Base-by-base conservation (phyloP, 257 asterid species). In the Gardenia jasminoides region DNA sequence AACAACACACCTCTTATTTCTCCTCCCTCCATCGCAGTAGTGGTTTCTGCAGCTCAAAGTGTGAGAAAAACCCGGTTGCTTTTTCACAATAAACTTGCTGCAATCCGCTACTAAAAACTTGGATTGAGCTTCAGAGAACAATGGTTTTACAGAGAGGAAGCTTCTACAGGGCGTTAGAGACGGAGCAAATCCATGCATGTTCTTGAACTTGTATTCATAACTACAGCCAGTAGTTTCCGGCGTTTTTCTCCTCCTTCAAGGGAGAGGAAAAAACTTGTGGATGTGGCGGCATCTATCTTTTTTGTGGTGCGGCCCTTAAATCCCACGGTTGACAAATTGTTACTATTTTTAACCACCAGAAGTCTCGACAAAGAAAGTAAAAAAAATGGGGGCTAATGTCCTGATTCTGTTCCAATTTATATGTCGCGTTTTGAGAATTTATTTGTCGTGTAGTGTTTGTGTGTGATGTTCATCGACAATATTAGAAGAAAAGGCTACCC, bases 1-100 rank as follows among this genome's bases (percentile, higher is more conserved):
- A 70, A 64, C 75, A 79, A 81, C 4, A 52, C 71, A 61, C 79
- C 87, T 83, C 77, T 59, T 72, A 71, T 80, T 85, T 79, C 89
- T 77, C 36, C 59, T 81, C 78, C 75, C 83, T 79, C 72, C 79
- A 72, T 66, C 80, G 77, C 67, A 79, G 68, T 30, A 74, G 70
- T 74, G 67, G 44, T 50, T 82, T 68, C 67, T 66, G 69, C 67
- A 72, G 61, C 82, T 58, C 84, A 54, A 67, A 70, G 50, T 68
- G 28, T 67, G 82, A 28, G 82, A 80, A 82, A 82, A 78, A 72
- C 65, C 41, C 56, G 59, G 67, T n/a, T n/a, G 33, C 4, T 3
- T n/a, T 74, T 9, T 75, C 74, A 52, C 72, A 71, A 48, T 16
- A 41, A 28, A 43, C n/a, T 66, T 61, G 79, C 67, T 61, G 64